Evolutionary conservation across 163 green algal genomes (phyloP).

Genomic region (Scenedesmus sp.): DNA sequence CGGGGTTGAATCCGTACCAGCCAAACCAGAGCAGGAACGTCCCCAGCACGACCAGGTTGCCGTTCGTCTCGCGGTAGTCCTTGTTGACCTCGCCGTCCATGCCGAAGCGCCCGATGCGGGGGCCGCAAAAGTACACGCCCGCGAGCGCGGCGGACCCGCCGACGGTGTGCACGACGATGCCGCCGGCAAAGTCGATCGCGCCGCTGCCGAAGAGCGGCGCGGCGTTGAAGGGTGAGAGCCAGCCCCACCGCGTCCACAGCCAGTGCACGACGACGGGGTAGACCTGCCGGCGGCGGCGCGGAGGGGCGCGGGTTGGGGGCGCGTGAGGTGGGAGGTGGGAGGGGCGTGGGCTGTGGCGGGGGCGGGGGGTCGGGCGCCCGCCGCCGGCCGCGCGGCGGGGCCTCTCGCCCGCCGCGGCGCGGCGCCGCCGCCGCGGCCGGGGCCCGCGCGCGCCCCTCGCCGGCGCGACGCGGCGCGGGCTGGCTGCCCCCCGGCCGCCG

Average conservation of each 20-base stretch:
- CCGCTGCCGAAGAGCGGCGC: constrained; percentile 39
- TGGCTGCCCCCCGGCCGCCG: too few species aligned
- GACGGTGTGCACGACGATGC: constrained; percentile 62
- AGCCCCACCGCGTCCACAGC: constrained; percentile 45
- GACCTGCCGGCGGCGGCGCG: constrained; percentile 30
- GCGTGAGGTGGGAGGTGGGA: not conserved
- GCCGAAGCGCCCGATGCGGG: constrained; percentile 78
- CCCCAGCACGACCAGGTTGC: constrained; percentile 65
- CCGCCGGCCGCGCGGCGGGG: too few species aligned
- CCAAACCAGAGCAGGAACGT: constrained; percentile 90
- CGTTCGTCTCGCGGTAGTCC: constrained; percentile 68
- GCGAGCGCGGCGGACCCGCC: constrained; percentile 58
- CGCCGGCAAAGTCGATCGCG: constrained; percentile 56
- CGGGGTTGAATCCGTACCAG: constrained; percentile 87
- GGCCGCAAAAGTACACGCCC: constrained; percentile 76
- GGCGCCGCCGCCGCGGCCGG: too few species aligned
- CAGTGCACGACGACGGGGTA: constrained; percentile 75
- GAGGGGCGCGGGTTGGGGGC: not conserved
- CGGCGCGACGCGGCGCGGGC: too few species aligned
- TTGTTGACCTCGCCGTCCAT: constrained; percentile 59
- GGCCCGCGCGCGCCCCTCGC: too few species aligned
- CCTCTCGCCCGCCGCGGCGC: too few species aligned
- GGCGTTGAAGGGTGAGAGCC: constrained; percentile 20
- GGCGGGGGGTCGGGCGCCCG: too few species aligned
- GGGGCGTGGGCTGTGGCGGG: too few species aligned